Evolutionary conservation across 495 filamentous ascomycete genomes (phyloP), one percentile per base, ranked within the genome.

Genomic region (Aspergillus egyptiacus): DNA sequence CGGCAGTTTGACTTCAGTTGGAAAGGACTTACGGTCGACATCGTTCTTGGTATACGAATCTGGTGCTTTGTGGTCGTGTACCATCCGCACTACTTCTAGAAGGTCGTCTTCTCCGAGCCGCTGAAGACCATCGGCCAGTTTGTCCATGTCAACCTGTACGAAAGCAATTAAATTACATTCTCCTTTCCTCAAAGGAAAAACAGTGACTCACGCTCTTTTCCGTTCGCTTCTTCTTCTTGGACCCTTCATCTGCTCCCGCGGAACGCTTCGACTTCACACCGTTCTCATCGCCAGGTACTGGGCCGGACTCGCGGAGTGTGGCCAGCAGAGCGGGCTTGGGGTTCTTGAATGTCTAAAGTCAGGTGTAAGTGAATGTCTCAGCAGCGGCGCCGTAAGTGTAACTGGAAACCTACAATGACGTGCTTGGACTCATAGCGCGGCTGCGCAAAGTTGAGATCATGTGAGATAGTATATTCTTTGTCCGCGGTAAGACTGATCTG

Each of bases 31-130:
- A 91, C 88, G 82, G 55, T 99, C 94, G 32, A 96, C 79, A 66
- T 99, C 95, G 51, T 96, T 97, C 71, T 95, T 95, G 32, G 88
- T 91, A 64, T 96, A 96, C 1, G 93, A 96, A 25, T 93, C 87
- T 1, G 84, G 74, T 0, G 81, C 80, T 75, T 97, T 97, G 64
- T 96, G 84, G 63, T 99, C 94, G 60, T 97, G 93, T 39, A 99
- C 87, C 84, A 99, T 86, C 71, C 96, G 89, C 45, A 99, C 91
- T 10, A 97, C 89, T 49, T 89, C 84, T 31, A 99, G 75, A 5
- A 99, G 79, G 59, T 97, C 90, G 41, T 95, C 89, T 65, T 95
- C 89, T 52, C 74, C 73, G 24, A 95, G 75, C 68, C 83, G 85
- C 58, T 87, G 81, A n/a, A 95, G 73, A 7, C 81, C 86, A n/a